Conservation (phyloP, 2,329 filamentous ascomycete species). For the Botryotinia calthae region DNA sequence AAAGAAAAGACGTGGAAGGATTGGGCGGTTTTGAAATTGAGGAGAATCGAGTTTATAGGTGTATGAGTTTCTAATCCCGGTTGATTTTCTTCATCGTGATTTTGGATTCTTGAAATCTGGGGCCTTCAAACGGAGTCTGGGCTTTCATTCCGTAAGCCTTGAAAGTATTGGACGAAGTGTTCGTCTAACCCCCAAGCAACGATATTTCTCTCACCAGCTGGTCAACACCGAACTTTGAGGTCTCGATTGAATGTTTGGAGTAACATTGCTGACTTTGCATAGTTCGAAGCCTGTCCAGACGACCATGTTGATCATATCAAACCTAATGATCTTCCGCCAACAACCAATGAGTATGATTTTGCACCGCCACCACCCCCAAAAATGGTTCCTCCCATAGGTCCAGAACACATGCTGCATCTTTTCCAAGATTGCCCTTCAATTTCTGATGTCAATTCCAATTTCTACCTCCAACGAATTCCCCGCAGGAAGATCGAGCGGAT, state of each 20-base stretch:
- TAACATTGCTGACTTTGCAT: neutral
- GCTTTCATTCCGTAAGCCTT: neutral
- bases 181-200: neutral
- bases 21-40: neutral
- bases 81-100: neutral
- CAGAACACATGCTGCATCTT: neutral
- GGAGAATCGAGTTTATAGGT: conserved; percentile 2
- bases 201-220: neutral
- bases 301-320: conserved; percentile 21
- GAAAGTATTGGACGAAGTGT: neutral
- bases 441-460: neutral
- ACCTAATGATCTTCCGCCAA: conserved; percentile 20
- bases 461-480: conserved; percentile 1
- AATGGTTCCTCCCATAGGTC: conserved; percentile 13
- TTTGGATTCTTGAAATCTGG: too few species aligned
- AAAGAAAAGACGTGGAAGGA: neutral
- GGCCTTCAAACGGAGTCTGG: neutral
- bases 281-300: conserved; percentile 15
- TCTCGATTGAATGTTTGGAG: neutral
- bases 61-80: neutral
- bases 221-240: neutral
- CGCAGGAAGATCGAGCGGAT: conserved; percentile 11
- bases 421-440: neutral
- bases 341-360: conserved; percentile 23
- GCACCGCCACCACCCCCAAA: conserved; percentile 20